A percentile compares a stretch with the other conserved stretches of the same genome.
phyloP scores from a whole-genome alignment of 495 filamentous ascomycete genomes.

The Aspergillus homomorphus region DNA sequence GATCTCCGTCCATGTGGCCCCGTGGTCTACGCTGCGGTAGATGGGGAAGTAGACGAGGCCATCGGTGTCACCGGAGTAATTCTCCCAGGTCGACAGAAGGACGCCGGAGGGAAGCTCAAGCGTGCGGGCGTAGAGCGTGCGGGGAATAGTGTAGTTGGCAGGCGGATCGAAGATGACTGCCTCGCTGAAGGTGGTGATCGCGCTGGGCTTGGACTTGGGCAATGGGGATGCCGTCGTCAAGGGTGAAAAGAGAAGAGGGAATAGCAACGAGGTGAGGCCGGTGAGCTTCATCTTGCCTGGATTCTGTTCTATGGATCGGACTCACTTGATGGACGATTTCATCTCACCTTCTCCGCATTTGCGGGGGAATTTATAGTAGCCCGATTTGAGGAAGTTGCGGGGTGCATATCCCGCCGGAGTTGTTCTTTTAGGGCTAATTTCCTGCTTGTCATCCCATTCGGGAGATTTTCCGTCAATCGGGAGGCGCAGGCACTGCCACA shows the following conservation, averaged over 20 bases:
- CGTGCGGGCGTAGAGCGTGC: constrained; percentile 27
- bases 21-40: constrained; percentile 59
- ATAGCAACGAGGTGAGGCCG: not conserved
- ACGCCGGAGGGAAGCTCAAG: constrained; percentile 26
- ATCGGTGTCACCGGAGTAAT: constrained; percentile 54
- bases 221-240: not conserved
- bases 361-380: not conserved
- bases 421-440: not conserved
- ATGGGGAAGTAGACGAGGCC: constrained; percentile 37
- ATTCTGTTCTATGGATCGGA: not conserved
- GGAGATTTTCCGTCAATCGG: constrained; percentile 5
- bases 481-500: not conserved
- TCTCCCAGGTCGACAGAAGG: constrained; percentile 53
- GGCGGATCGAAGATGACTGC: constrained; percentile 34
- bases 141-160: constrained; percentile 33
- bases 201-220: not conserved
- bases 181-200: constrained; percentile 14
- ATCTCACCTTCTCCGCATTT: not conserved
- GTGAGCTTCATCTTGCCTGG: not conserved
- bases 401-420: constrained; percentile 5
- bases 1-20: constrained; percentile 59
- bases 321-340: not conserved
- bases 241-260: not conserved
- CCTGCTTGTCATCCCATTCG: not conserved
- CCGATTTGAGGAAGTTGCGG: not conserved